Conservation (phyloP, 23 red algal species). For the Gracilaria caudata region DNA sequence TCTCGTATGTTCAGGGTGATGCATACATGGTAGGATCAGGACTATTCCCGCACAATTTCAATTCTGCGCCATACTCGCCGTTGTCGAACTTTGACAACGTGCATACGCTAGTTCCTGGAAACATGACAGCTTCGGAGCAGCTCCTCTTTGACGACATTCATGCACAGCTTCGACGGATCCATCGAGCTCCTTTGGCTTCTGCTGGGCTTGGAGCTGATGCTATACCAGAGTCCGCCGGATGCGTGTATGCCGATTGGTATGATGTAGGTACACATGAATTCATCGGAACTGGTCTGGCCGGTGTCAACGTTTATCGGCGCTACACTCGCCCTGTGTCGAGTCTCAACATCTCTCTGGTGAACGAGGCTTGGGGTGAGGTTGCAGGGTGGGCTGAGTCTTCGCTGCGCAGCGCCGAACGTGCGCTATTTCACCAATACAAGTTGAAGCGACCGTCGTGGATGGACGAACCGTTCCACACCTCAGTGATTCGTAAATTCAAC, state of each 20-base stretch:
- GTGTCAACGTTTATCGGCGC: slow-evolving; percentile 3
- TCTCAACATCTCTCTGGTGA: slow-evolving; percentile 44
- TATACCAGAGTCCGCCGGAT: background rate
- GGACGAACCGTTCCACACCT: slow-evolving; percentile 55
- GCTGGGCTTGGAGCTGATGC: slow-evolving; percentile 20
- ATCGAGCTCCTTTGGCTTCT: background rate
- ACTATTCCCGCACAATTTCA: slow-evolving; percentile 26
- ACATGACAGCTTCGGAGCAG: slow-evolving; percentile 33
- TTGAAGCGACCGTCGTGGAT: slow-evolving; percentile 41
- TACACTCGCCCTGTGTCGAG: slow-evolving; percentile 37
- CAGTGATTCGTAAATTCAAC: slow-evolving; percentile 56
- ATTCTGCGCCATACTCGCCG: slow-evolving; percentile 38
- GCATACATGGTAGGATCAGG: slow-evolving; percentile 17
- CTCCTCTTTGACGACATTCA: slow-evolving; percentile 45
- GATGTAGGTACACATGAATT: slow-evolving; percentile 9
- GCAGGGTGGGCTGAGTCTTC: slow-evolving; percentile 60
- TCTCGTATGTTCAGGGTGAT: slow-evolving; percentile 44
- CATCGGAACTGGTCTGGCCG: background rate
- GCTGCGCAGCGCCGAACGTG: slow-evolving; percentile 50
- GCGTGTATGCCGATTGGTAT: slow-evolving; percentile 28
- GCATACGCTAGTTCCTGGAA: slow-evolving; percentile 36
- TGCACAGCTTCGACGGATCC: slow-evolving; percentile 14
- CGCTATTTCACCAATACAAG: slow-evolving; percentile 54
- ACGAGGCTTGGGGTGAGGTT: slow-evolving; percentile 65
- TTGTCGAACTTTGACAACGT: slow-evolving; percentile 48